Conservation (phyloP, 2,329 filamentous ascomycete species). For the Aspergillus costaricaensis region DNA sequence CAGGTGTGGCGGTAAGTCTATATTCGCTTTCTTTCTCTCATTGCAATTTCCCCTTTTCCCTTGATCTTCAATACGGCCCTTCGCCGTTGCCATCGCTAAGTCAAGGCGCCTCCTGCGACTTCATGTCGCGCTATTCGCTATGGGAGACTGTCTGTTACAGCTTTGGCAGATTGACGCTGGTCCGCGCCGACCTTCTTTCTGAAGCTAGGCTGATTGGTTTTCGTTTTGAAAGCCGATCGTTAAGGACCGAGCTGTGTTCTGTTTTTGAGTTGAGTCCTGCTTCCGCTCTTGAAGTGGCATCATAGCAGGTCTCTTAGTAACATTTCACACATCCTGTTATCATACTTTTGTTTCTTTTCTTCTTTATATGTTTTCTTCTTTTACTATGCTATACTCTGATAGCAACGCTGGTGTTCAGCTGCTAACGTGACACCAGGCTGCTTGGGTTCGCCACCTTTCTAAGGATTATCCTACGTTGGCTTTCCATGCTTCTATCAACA, state of each 20-base stretch:
- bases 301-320: constrained; percentile 96
- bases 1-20: constrained; percentile 86
- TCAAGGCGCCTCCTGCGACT: constrained; percentile 73
- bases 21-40: constrained; percentile 9
- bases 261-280: constrained; percentile 95
- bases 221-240: constrained; percentile 87
- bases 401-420: constrained; percentile 24
- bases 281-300: constrained; percentile 62
- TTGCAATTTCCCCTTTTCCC: constrained; percentile 6
- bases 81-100: constrained; percentile 68
- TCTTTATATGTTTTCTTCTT: constrained; percentile 25
- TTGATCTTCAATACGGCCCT: constrained; percentile 12
- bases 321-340: constrained; percentile 75
- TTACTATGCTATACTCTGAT: constrained; percentile 12
- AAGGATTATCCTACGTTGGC: constrained; percentile 92
- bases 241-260: constrained; percentile 77
- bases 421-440: constrained; percentile 64
- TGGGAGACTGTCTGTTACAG: constrained; percentile 97
- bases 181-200: constrained; percentile 68
- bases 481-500: constrained; percentile 92
- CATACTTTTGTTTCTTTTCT: constrained; percentile 43
- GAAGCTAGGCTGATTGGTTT: constrained; percentile 68
- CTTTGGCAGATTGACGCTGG: constrained; percentile 90
- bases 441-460: constrained; percentile 85
- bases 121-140: constrained; percentile 55